These are phyloP conservation scores for Magnaporthales sp. DNA, from an alignment of 2,329 filamentous ascomycete genomes.

Conservation along the genomic window DNA sequence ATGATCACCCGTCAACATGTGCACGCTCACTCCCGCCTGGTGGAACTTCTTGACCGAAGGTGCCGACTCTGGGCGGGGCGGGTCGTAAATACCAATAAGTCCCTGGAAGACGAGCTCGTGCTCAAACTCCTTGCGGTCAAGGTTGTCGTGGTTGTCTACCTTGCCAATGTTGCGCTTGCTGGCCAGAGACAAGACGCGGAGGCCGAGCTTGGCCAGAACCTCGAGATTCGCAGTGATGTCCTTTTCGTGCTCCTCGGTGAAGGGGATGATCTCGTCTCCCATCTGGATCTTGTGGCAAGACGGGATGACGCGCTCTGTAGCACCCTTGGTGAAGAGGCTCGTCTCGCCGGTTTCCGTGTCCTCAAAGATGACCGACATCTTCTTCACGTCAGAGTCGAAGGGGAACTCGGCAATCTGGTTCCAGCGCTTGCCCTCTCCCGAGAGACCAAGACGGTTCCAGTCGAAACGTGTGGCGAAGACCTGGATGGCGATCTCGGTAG, in stretches of 20 bases:
- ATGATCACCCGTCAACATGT: slow-evolving; percentile 59
- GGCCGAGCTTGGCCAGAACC: slow-evolving; percentile 41
- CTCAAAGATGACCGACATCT: slow-evolving; percentile 54
- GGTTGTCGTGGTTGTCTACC: slow-evolving; percentile 19
- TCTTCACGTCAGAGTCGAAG: slow-evolving; percentile 57
- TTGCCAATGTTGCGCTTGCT: not conserved
- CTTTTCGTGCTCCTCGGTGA: slow-evolving; percentile 40
- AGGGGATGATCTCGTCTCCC: slow-evolving; percentile 22
- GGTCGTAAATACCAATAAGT: slow-evolving; percentile 60
- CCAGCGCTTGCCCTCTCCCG: slow-evolving; percentile 33
- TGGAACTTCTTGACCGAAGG: slow-evolving; percentile 46
- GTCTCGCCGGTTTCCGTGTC: slow-evolving; percentile 17
- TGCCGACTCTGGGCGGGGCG: slow-evolving; percentile 55
- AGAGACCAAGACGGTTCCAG: slow-evolving; percentile 41
- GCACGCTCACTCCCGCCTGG: slow-evolving; percentile 46
- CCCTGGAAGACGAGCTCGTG: slow-evolving; percentile 54
- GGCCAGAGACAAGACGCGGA: slow-evolving; percentile 53
- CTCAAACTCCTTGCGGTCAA: slow-evolving; percentile 45
- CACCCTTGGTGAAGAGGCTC: slow-evolving; percentile 40
- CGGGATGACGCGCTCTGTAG: slow-evolving; percentile 51
- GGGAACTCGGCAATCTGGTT: slow-evolving; percentile 50
- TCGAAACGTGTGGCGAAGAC: slow-evolving; percentile 57
- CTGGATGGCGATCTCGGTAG: slow-evolving; percentile 60
- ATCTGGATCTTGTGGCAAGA: slow-evolving; percentile 33
- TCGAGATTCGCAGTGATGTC: slow-evolving; percentile 55